Conservation (phyloP, 2,329 filamentous ascomycete genomes). For the Phyllosticta capitalensis region DNA sequence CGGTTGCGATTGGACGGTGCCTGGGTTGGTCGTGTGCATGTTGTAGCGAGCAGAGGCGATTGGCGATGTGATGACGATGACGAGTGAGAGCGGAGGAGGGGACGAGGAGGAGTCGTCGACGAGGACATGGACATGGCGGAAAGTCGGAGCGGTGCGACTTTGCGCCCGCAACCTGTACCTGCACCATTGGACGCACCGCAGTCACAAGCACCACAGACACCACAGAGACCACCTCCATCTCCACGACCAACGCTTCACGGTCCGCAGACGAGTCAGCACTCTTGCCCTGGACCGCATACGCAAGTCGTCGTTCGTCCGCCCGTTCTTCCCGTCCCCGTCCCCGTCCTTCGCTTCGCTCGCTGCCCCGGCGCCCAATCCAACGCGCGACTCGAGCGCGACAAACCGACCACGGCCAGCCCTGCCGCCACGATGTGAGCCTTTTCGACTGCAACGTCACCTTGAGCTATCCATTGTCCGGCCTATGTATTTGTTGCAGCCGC, state of each 20-base stretch:
- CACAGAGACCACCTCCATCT: neutral
- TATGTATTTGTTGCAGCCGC: slow-evolving; percentile 2
- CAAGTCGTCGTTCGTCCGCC: neutral
- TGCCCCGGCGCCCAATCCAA: neutral
- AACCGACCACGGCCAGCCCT: neutral
- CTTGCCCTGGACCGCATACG: neutral
- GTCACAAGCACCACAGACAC: neutral
- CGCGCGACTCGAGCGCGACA: neutral
- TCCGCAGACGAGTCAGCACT: neutral
- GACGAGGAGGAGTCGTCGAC: neutral
- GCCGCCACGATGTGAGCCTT: neutral
- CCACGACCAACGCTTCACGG: neutral
- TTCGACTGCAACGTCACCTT: neutral
- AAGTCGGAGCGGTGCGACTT: neutral
- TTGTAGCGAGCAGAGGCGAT: too few relatives aligned
- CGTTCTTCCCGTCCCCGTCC: neutral
- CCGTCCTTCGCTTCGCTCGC: neutral
- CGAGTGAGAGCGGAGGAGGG: too few relatives aligned
- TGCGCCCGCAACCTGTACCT: neutral
- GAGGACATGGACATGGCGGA: neutral
- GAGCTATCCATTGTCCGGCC: too few relatives aligned
- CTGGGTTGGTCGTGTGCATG: too few relatives aligned
- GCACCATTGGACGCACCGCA: neutral
- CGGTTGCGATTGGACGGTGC: too few relatives aligned
- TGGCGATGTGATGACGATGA: too few relatives aligned